These are phyloP conservation scores for Colletotrichum cordylinicola DNA, from an alignment of 2,329 filamentous ascomycete genomes.

Conservation along the genomic window DNA sequence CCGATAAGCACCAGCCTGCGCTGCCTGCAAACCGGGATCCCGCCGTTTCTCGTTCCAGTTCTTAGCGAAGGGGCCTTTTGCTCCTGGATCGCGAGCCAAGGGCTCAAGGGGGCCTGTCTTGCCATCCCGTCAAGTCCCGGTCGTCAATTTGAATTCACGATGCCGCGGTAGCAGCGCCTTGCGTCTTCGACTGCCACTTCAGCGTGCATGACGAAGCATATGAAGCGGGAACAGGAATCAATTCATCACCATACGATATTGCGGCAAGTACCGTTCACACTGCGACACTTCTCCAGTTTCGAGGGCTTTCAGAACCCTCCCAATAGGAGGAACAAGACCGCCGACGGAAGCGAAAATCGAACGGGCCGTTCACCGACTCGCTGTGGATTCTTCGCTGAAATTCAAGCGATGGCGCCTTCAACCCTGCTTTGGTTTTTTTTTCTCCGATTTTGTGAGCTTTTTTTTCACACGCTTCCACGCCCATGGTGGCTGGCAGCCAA, in stretches of 20 bases:
- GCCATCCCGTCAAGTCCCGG: background rate
- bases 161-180: conserved; percentile 8
- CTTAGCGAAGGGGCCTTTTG: conserved; percentile 1
- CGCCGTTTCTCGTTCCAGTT: conserved; percentile 8
- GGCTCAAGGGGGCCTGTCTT: background rate
- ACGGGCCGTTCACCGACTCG: conserved; percentile 10
- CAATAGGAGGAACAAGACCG: background rate
- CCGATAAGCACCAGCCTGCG: conserved; percentile 3
- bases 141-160: background rate
- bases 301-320: background rate
- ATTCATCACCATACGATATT: conserved; percentile 15
- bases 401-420: conserved; percentile 16
- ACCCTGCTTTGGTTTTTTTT: background rate
- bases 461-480: background rate
- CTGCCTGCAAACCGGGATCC: background rate
- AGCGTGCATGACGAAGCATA: background rate
- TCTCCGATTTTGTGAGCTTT: conserved; percentile 3
- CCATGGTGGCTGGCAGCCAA: conserved; percentile 7
- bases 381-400: conserved; percentile 13
- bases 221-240: background rate
- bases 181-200: background rate
- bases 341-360: background rate
- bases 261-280: background rate
- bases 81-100: background rate
- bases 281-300: conserved; percentile 3